A percentile compares a stretch with the other conserved stretches of the same genome.
Conservation (phyloP, 139 green algal genomes). For the Coelastrella sp. region DNA sequence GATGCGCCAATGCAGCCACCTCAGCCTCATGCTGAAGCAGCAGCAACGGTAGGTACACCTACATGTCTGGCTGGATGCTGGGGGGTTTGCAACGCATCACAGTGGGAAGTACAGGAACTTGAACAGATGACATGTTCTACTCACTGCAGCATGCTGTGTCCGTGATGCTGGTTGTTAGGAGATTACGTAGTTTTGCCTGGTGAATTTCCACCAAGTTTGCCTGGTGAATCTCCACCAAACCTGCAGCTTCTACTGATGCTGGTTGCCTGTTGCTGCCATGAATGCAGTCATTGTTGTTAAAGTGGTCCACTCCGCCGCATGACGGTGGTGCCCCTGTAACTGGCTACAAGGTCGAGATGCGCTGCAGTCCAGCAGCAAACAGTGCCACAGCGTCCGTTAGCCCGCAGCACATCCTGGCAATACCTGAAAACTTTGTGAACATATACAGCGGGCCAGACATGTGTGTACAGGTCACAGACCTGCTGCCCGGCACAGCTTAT, state of each 20-base stretch:
- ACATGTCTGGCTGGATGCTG: background rate
- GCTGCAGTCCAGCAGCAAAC: constrained; percentile 27
- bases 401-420: constrained; percentile 33
- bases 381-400: constrained; percentile 1
- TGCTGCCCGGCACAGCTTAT: constrained; percentile 66
- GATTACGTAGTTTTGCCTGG: too few relatives aligned
- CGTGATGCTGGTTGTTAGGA: too few relatives aligned
- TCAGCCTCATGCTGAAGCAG: constrained; percentile 28
- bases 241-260: too few relatives aligned
- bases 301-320: constrained; percentile 52
- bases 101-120: too few relatives aligned
- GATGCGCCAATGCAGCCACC: constrained; percentile 57
- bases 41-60: constrained; percentile 40
- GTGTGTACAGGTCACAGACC: constrained; percentile 51
- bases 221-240: too few relatives aligned
- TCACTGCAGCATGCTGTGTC: too few relatives aligned
- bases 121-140: too few relatives aligned
- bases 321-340: constrained; percentile 71
- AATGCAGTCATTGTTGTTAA: constrained; percentile 1
- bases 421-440: constrained; percentile 36
- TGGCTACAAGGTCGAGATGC: constrained; percentile 71
- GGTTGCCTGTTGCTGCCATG: too few relatives aligned
- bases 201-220: too few relatives aligned
- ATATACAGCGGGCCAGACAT: constrained; percentile 46
- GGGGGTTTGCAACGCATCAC: too few relatives aligned